Base-by-base conservation (phyloP, 1,284 basidiomycete genomes). In the Leccinum griseonigrum region DNA sequence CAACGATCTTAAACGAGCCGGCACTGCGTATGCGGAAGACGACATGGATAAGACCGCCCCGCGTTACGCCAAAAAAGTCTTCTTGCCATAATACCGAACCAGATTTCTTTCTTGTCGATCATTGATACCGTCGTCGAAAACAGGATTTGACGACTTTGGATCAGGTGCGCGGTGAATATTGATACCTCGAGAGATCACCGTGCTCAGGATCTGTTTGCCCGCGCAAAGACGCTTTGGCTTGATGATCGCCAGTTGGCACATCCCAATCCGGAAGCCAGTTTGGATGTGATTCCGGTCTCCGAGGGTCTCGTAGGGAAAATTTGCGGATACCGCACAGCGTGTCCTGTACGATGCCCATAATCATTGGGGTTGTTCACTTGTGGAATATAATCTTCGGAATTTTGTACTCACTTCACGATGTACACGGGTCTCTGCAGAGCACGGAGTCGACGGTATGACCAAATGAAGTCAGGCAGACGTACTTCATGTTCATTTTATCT, bases 401-500 rank as follows among this genome's bases (percentile, higher is more conserved):
- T 38, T 29, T 62, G 48, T 50, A 62, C 36, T 22, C 22, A 22
- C 22, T 22, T 22, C 22, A 22, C 22, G 22, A 22, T 22, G 22
- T 22, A 22, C 22, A 22, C 22, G 22, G 22, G 22, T 22, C 22
- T 22, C 22, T 22, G 22, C 51, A 14, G 34, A n/a, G n/a, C 55
- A 11, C 1, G 60, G 26, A 53, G 55, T 66, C 32, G 61, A 64
- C 40, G 36, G 55, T 40, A 52, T 11, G 46, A 34, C 14, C 32
- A 51, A 3, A 58, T 36, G 3, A 60, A 28, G 40, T 26, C 16
- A 10, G 58, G 48, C 14, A 38, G 18, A 86, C 91, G 59, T 84
- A 95, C 93, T 97, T 95, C 91, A 99, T 94, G 80, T 99, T 99
- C 97, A 99, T 99, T 78, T 99, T 97, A 75, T 99, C 97, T 71